These are phyloP conservation scores for Yamadazyma dendronema DNA, from an alignment of 1,139 yeast genomes.

Conservation along the genomic window DNA sequence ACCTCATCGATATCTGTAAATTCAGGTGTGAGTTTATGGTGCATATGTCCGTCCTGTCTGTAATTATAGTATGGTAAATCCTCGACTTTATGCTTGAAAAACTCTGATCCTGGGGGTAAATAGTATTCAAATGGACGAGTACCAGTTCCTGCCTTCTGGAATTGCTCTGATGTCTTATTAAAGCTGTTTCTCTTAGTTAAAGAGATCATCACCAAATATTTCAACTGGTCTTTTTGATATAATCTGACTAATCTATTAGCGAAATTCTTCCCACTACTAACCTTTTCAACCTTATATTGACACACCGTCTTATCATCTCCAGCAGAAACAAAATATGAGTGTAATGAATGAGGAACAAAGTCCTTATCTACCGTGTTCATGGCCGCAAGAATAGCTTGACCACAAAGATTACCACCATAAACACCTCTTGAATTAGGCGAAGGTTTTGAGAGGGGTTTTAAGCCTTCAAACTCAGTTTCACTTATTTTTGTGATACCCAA, in stretches of 20 bases:
- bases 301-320: slow-evolving; percentile 32
- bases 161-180: slow-evolving; percentile 9
- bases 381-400: slow-evolving; percentile 41
- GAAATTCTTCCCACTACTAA: slow-evolving; percentile 33
- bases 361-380: slow-evolving; percentile 25
- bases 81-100: slow-evolving; percentile 25
- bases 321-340: slow-evolving; percentile 39
- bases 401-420: slow-evolving; percentile 43
- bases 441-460: slow-evolving; percentile 35
- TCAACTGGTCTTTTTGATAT: slow-evolving; percentile 26
- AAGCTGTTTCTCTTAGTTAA: slow-evolving; percentile 31
- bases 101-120: slow-evolving; percentile 24
- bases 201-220: slow-evolving; percentile 34
- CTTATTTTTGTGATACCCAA: slow-evolving; percentile 25
- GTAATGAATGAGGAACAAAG: slow-evolving; percentile 43
- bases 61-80: slow-evolving; percentile 17
- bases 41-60: slow-evolving; percentile 19
- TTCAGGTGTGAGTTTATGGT: slow-evolving; percentile 30
- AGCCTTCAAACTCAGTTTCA: slow-evolving; percentile 25
- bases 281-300: slow-evolving; percentile 29
- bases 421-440: slow-evolving; percentile 33
- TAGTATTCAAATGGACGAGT: slow-evolving; percentile 37
- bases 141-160: slow-evolving; percentile 17
- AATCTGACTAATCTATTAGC: slow-evolving; percentile 33
- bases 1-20: slow-evolving; percentile 20